Conservation (phyloP, 441 rosid species). For the Jatropha podagrica region DNA sequence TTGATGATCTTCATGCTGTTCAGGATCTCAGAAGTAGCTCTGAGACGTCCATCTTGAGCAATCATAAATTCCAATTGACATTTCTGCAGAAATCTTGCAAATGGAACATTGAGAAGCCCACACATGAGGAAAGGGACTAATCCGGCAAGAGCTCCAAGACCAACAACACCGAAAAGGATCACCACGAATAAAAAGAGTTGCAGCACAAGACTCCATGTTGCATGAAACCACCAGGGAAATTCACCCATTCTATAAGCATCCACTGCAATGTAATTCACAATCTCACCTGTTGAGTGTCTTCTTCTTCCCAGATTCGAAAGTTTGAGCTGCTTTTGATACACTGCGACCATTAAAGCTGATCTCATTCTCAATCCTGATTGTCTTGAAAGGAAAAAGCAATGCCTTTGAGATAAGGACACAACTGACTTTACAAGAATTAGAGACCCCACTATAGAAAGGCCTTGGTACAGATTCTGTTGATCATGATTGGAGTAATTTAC, state of each 20-base stretch:
- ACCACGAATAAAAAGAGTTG: constrained; percentile 68
- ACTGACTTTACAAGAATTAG: constrained; percentile 53
- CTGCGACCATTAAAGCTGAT: constrained; percentile 85
- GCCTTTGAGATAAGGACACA: constrained; percentile 84
- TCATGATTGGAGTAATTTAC: constrained; percentile 61
- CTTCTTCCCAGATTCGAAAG: constrained; percentile 70
- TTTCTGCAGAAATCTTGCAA: constrained; percentile 66
- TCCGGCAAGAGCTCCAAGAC: constrained; percentile 74
- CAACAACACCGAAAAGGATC: constrained; percentile 64
- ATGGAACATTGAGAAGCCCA: constrained; percentile 71
- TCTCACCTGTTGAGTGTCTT: constrained; percentile 81
- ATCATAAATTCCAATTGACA: constrained; percentile 76
- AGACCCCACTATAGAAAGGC: constrained; percentile 59
- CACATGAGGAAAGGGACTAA: constrained; percentile 62
- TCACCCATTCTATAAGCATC: constrained; percentile 96
- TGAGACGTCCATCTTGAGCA: constrained; percentile 72
- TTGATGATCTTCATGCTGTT: constrained; percentile 89
- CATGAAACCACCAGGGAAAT: constrained; percentile 85
- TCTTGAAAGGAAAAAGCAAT: constrained; percentile 65
- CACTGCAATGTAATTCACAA: constrained; percentile 74
- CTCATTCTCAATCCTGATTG: constrained; percentile 87
- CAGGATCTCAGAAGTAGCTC: constrained; percentile 78
- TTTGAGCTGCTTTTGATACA: constrained; percentile 78
- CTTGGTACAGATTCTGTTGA: constrained; percentile 44
- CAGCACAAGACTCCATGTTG: constrained; percentile 51